These are phyloP conservation scores for Phytophthora sojae DNA, from an alignment of 352 stramenopile genomes.

Conservation along the genomic window DNA sequence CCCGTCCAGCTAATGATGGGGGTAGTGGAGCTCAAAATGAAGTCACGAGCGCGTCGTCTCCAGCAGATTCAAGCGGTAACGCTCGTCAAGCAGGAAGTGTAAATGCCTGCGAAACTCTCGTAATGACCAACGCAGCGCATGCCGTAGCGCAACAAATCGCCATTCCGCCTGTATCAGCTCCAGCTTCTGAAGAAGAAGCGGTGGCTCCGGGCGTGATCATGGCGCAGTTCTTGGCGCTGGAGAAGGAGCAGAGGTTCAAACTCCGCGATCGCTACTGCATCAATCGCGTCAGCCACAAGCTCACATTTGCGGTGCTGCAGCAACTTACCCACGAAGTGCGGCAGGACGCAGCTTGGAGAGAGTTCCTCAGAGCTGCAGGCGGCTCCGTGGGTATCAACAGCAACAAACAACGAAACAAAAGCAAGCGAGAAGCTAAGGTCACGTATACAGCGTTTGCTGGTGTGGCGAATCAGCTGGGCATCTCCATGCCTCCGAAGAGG, in stretches of 20 bases:
- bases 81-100: neutral
- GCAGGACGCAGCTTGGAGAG: slow-evolving; percentile 62
- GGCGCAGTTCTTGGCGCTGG: slow-evolving; percentile 63
- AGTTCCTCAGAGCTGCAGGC: slow-evolving; percentile 48
- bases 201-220: slow-evolving; percentile 66
- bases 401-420: slow-evolving; percentile 32
- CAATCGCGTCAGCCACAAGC: slow-evolving; percentile 64
- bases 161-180: slow-evolving; percentile 46
- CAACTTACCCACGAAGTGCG: slow-evolving; percentile 73
- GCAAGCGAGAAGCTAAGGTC: slow-evolving; percentile 38
- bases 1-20: slow-evolving; percentile 4
- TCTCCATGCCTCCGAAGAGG: slow-evolving; percentile 51
- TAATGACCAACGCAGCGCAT: slow-evolving; percentile 67
- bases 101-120: slow-evolving; percentile 60
- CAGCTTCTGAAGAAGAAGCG: slow-evolving; percentile 39
- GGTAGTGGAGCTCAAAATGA: neutral
- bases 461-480: slow-evolving; percentile 47
- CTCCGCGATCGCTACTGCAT: slow-evolving; percentile 68
- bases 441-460: slow-evolving; percentile 60
- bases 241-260: slow-evolving; percentile 53
- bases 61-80: neutral
- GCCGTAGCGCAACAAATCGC: slow-evolving; percentile 56
- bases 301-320: slow-evolving; percentile 69
- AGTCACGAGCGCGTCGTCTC: neutral
- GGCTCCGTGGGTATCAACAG: neutral